Conservation (phyloP, 345 rosid genomes). For the Rhodomyrtus tomentosa region DNA sequence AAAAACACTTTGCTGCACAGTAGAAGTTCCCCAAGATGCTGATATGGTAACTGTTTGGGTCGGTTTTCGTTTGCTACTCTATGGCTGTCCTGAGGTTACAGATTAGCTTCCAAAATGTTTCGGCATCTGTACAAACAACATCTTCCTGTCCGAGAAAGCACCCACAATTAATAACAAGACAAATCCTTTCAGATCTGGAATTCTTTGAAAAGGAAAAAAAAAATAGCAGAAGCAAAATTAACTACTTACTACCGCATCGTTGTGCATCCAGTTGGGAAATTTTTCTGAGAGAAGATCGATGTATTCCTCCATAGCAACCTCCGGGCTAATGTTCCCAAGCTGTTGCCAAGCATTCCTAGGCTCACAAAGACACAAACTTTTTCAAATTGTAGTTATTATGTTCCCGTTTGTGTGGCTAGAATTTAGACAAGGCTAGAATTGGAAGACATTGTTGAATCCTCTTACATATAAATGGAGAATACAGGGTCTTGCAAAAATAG, state of each 20-base stretch:
- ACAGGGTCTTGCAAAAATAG: background rate
- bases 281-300: slow-evolving; percentile 20
- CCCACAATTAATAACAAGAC: background rate
- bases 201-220: background rate
- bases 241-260: slow-evolving; percentile 10
- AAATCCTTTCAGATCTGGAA: background rate
- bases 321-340: slow-evolving; percentile 33
- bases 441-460: background rate
- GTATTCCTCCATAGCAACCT: slow-evolving; percentile 45
- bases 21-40: background rate
- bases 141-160: background rate
- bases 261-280: slow-evolving; percentile 18
- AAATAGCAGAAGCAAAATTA: background rate
- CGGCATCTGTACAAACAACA: background rate
- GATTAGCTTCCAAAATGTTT: background rate
- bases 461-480: background rate
- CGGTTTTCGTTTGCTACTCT: background rate
- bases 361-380: background rate
- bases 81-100: background rate
- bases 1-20: background rate
- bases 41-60: background rate
- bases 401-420: background rate
- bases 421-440: background rate
- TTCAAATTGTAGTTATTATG: no score
- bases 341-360: slow-evolving; percentile 42